These are phyloP conservation scores for Pleoardoris graminearum DNA, from an alignment of 2,329 filamentous ascomycete genomes.

Conservation along the genomic window DNA sequence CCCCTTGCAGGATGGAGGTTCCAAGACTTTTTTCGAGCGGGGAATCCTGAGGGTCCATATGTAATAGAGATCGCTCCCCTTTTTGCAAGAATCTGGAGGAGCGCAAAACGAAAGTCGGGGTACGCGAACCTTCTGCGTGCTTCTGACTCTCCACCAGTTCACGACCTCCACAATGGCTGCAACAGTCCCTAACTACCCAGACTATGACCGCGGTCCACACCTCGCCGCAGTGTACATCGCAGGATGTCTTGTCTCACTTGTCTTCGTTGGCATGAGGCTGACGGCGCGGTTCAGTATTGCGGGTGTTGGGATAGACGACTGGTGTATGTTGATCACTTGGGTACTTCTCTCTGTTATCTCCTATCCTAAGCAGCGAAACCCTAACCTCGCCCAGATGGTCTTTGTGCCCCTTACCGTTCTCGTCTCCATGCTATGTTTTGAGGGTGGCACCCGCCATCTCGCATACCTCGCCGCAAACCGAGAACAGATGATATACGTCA, in stretches of 20 bases:
- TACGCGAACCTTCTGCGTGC: background rate
- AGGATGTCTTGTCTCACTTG: conserved; percentile 18
- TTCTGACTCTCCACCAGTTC: background rate
- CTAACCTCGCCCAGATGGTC: conserved; percentile 11
- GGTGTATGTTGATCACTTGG: conserved; percentile 25
- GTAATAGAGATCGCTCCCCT: conserved; percentile 7
- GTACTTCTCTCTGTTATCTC: conserved; percentile 13
- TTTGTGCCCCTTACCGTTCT: conserved; percentile 21
- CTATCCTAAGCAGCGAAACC: background rate
- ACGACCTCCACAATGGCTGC: conserved; percentile 3
- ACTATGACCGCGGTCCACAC: conserved; percentile 19
- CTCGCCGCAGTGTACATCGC: conserved; percentile 23
- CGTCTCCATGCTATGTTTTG: conserved; percentile 15
- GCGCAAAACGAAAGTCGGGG: background rate
- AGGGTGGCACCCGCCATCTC: conserved; percentile 25
- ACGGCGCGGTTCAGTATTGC: conserved; percentile 24
- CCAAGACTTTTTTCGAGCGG: conserved; percentile 1
- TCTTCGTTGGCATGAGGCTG: conserved; percentile 23
- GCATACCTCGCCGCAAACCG: conserved; percentile 19
- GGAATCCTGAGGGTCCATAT: background rate
- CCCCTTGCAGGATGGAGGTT: background rate
- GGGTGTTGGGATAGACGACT: conserved; percentile 26
- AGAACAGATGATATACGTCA: conserved; percentile 9
- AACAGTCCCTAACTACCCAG: conserved; percentile 3
- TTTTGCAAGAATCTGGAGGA: background rate